Evolutionary conservation across 495 filamentous ascomycete species (phyloP), one percentile per base, ranked within the genome.

Genomic region (Hypoxylon intermedium): DNA sequence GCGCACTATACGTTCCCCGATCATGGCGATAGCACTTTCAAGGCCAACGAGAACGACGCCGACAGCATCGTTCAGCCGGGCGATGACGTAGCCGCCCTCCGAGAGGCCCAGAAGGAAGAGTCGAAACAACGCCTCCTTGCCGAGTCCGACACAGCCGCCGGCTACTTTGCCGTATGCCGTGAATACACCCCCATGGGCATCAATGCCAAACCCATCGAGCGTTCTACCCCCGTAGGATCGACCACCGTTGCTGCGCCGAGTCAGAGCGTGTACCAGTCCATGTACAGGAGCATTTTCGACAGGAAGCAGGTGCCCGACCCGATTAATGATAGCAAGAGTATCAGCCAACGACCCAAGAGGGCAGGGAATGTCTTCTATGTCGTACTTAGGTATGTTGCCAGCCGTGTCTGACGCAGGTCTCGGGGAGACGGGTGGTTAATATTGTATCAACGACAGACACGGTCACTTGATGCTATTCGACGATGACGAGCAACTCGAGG

Each of bases 391-490:
- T 93, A 79, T 55, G 79, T 74, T 37, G 18, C 34, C 38, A 52
- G 36, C 56, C 21, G 21, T 16, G 2, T 19, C 52, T 44, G 42
- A 40, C 18, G 36, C 30, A 33, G 55, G 37, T 47, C 26, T 50
- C 20, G 13, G 30, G 16, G 33, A 13, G 7, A 12, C 21, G 26
- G n/a, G 7, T 28, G 13, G 26, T 44, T 30, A 42, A 46, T 24
- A 28, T 54, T 45, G 55, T 59, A 67, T 68, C 7, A 21, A 11
- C 56, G 15, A 59, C 60, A 95, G 94, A 75, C 95, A 96, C 74
- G 92, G 93, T 26, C 91, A 98, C 68, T 74, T 98, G 51, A 97
- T 98, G 92, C 87, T 98, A 16, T 98, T 96, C 73, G 94, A 98
- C 67, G 92, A 97, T 67, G 78, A 82, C 58, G 79, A 81, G 85